Evolutionary conservation across 805 yeast genomes (phyloP).

Genomic region (Tetrapisispora phaffii): DNA sequence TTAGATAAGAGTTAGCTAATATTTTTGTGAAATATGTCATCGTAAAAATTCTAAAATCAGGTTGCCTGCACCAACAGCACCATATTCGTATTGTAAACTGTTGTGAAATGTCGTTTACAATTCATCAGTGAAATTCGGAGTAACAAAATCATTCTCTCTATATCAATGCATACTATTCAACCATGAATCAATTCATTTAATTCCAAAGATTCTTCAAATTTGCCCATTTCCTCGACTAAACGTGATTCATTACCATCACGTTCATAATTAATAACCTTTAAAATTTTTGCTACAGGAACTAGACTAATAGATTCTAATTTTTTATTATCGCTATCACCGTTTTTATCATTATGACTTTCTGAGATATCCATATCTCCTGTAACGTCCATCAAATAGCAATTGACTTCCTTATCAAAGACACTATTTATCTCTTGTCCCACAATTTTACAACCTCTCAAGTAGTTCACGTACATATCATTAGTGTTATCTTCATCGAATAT

Average conservation of each 20-base stretch:
- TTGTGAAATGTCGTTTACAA: too few relatives aligned
- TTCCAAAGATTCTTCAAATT: conserved; percentile 22
- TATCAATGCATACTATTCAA: background rate
- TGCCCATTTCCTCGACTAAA: conserved; percentile 18
- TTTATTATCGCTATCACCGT: background rate
- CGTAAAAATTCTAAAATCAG: too few relatives aligned
- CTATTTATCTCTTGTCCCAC: conserved; percentile 17
- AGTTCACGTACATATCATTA: conserved; percentile 13
- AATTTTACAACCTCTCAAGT: conserved; percentile 31
- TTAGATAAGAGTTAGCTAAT: too few relatives aligned
- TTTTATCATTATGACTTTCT: background rate
- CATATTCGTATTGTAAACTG: too few relatives aligned
- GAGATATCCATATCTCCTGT: background rate
- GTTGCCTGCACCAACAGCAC: too few relatives aligned
- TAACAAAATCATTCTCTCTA: too few relatives aligned
- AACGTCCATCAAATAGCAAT: conserved; percentile 14
- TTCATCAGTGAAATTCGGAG: too few relatives aligned
- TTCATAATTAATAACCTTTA: conserved; percentile 26
- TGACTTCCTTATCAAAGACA: conserved; percentile 1
- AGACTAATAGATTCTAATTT: background rate
- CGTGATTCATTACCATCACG: conserved; percentile 31
- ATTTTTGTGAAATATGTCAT: too few relatives aligned
- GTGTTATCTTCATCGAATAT: conserved; percentile 6
- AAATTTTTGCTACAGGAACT: conserved; percentile 6
- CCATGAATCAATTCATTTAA: conserved; percentile 13